Evolutionary conservation across 2,329 filamentous ascomycete species (phyloP), one percentile per base, ranked within the genome.

Genomic region (Diaporthe sp.): DNA sequence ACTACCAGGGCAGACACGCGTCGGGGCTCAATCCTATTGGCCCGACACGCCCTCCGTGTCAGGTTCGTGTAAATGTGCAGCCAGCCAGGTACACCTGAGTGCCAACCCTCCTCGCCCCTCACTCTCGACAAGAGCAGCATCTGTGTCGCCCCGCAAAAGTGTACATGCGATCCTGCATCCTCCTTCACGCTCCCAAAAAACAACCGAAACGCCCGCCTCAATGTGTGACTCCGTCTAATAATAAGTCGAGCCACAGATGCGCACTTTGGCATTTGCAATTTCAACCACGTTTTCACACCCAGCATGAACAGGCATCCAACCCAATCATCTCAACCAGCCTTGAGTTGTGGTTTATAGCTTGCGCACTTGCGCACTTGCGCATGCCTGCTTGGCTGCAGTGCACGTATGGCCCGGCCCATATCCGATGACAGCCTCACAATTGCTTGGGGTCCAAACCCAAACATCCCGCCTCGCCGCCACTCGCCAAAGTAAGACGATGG

Each of bases 91-190:
- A 76, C 74, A 65, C 74, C 61, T 50, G 27, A 63, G 78, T 77
- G 73, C 69, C 53, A 56, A 69, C 76, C 74, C 78, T 76, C 79
- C 73, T 58, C 44, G 42, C 35, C 35, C 42, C 55, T 44, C 25
- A 70, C 66, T 70, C 50, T 51, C 12, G 58, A 17, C n/a, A 27
- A 37, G 42, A 30, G 27, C 22, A 39, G 32, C 25, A 13, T 8
- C 37, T 55, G 71, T 70, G 68, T 35, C 27, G n/a, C 30, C 39
- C 47, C 71, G 6, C 68, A 39, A 13, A 32, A 35, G 39, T 55
- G 22, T 73, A 71, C 74, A 42, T 75, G 51, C 58, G 15, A 19
- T 72, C 55, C 55, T 56, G 73, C 73, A 56, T 63, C 44, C 53
- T 68, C 35, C 17, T 66, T 61, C 17, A 53, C 66, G 35, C 32